Base-by-base conservation (phyloP, 176 grass and related monocot genomes). In the Otatea glauca region DNA sequence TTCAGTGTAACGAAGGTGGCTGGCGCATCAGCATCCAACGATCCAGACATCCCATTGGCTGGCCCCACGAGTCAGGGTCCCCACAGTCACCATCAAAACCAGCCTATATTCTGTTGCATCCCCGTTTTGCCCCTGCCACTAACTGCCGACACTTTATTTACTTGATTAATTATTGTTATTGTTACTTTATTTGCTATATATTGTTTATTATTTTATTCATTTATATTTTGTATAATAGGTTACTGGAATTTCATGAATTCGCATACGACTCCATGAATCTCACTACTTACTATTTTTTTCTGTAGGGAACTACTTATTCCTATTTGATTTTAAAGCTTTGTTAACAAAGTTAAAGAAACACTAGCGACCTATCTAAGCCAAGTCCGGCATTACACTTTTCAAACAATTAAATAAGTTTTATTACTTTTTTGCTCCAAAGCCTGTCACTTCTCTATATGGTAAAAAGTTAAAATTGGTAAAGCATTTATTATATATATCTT, bases 121-220 rank as follows among this genome's bases (percentile, higher is more conserved):
- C 35, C 38, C 0, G 27, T 54, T 80, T 73, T 64, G 58, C 35
- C 84, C 53, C 58, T 69, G 63, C 72, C 24, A 7, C 73, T 11
- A 73, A 54, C 37, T 45, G 45, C 48, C 48, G 85, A 87, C 77
- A 74, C 48, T 54, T 80, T 29, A 62, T 79, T 72, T 79, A 25
- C 15, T 37, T 65, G 9, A 49, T 65, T 66, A 16, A 16, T 37
- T 38, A 50, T 51, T 79, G 9, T 44, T 44, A 44, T 44, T 44
- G 9, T 44, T 44, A 10, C 43, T 44, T 44, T 17, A 53, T 53
- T 53, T 53, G 15, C 5, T 53, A 5, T 5, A 17, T 53, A 5
- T 18, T 51, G 49, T 51, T 53, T 18, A 6, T 53, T 6, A 15
- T 17, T 21, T 56, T 21, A 0, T 0, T 9, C 21, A 21, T 21